Evolutionary conservation across 345 rosid genomes (phyloP), one percentile per base, ranked within the genome.

Genomic region (Toxicodendron radicans): DNA sequence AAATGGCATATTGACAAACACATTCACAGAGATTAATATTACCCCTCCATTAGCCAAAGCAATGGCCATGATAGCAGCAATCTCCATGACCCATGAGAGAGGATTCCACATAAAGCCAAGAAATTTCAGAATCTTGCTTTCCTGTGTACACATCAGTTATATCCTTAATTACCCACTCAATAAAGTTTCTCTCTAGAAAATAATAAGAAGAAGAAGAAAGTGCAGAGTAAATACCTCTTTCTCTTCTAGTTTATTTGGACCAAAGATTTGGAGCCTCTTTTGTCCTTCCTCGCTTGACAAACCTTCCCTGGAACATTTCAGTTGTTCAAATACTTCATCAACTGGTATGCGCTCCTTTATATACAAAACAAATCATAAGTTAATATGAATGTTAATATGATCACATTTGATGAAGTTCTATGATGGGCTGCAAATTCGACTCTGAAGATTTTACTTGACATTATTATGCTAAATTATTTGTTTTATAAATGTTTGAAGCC

Each of bases 61-160:
- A 43, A 92, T 92, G 58, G 97, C 97, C 97, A 92, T 90, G n/a
- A 92, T 76, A 56, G 97, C 97, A 65, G 97, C 97, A 21, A 82
- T 62, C 86, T 92, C 97, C 95, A 92, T 92, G 73, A 92, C 97
- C 97, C 97, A 92, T 4, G 97, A 92, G 52, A 90, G 97, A 1
- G 97, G 93, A 70, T 92, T 92, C 97, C 97, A 92, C 95, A 92
- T 92, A 83, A 92, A 92, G 21, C 97, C 93, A 79, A 92, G 81
- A 78, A 92, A 92, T 73, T 88, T 92, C 73, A 90, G 75, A 64
- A 92, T 0, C 84, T 92, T 92, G 81, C 76, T 90, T 66, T 92
- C 97, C 92, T 88, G 87, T 84, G 21, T 17, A 58, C 38, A 20
- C 7, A 24, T 57, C 41, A 57, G 54, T 58, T 41, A 14, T 27